These are phyloP conservation scores for Lobosporangium transversale DNA, from an alignment of 192 early-diverging fungal species.

Conservation along the genomic window DNA sequence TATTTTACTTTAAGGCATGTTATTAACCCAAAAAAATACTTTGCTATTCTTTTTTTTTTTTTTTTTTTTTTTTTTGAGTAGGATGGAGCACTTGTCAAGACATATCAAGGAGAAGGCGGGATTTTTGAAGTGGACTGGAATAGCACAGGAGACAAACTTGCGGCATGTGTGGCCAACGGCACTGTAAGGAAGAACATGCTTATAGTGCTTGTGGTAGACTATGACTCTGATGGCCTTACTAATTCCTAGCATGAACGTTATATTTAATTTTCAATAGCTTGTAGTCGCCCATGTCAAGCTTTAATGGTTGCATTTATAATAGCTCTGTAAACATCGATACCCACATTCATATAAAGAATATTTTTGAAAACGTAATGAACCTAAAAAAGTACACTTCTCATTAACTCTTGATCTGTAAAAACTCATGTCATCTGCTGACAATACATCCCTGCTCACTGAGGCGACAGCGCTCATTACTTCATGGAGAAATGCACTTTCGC, in stretches of 20 bases:
- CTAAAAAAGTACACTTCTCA: no score
- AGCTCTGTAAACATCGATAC: no score
- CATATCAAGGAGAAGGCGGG: conserved; percentile 63
- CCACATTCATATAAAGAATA: no score
- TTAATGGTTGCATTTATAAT: no score
- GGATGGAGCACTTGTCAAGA: conserved; percentile 63
- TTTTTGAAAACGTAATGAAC: no score
- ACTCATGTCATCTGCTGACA: no score
- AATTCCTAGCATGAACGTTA: background rate
- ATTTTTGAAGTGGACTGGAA: conserved; percentile 71
- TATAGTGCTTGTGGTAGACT: background rate
- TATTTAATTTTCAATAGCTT: conserved; percentile 13
- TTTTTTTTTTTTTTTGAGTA: no score
- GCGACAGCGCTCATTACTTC: conserved; percentile 20
- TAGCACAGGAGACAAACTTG: conserved; percentile 64
- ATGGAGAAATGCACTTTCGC: conserved; percentile 36
- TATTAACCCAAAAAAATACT: conserved; percentile 1
- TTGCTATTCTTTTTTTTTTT: no score
- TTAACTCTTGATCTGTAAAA: no score
- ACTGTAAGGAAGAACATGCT: conserved; percentile 34
- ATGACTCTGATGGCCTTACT: background rate
- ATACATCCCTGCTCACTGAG: no score
- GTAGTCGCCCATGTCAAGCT: conserved; percentile 48
- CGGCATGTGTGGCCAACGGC: conserved; percentile 66
- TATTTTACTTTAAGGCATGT: no score